A percentile compares a stretch with the other conserved stretches of the same genome.
Conservation (phyloP, 2,329 filamentous ascomycete species). For the Cladophialophora yegresii region DNA sequence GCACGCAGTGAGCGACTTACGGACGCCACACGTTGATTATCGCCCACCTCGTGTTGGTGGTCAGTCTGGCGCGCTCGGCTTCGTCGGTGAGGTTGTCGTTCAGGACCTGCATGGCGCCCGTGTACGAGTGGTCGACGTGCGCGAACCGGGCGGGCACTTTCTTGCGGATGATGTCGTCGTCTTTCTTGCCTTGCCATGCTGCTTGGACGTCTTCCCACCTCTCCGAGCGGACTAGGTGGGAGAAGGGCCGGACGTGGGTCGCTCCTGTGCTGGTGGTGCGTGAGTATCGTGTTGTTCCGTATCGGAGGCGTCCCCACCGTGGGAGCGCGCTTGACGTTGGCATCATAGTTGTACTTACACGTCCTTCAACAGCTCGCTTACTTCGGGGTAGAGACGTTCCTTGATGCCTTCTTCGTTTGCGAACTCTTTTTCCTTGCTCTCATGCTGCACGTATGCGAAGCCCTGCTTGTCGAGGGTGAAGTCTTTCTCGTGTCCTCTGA, state of each 20-base stretch:
- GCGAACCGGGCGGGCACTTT: conserved; percentile 51
- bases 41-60: conserved; percentile 46
- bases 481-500: conserved; percentile 35
- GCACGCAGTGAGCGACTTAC: neutral
- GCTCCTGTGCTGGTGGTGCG: conserved; percentile 15
- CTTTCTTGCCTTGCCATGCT: conserved; percentile 44
- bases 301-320: too few species aligned
- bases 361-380: conserved; percentile 49
- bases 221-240: conserved; percentile 14
- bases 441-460: conserved; percentile 49
- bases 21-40: conserved; percentile 57
- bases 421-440: conserved; percentile 44
- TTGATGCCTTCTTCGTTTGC: conserved; percentile 47
- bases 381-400: conserved; percentile 49
- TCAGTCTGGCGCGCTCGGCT: conserved; percentile 36
- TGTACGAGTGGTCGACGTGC: conserved; percentile 53
- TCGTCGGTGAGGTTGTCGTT: conserved; percentile 45
- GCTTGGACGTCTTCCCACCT: conserved; percentile 1
- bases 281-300: neutral
- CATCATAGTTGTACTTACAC: conserved; percentile 26
- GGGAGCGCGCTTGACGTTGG: neutral
- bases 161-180: conserved; percentile 36
- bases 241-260: conserved; percentile 11
- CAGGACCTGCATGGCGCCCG: conserved; percentile 48
- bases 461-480: conserved; percentile 51